Percentiles rank a stretch among this genome's conserved stretches.
These are phyloP conservation scores for Ceratobasidium theobromae DNA, from an alignment of 1,284 basidiomycete genomes.

Conservation along the genomic window DNA sequence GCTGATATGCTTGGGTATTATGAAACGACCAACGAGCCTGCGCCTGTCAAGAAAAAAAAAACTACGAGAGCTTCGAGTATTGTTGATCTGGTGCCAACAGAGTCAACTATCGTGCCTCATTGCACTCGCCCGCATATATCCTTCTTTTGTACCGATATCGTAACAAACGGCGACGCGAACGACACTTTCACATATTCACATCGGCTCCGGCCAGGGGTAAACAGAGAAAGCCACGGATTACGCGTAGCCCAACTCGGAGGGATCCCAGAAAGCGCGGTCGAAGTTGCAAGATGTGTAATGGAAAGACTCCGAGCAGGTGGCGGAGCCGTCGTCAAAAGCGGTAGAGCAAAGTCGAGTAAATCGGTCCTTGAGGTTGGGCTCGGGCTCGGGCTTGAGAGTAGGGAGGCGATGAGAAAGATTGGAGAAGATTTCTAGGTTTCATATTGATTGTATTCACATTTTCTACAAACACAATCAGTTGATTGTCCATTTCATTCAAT, in stretches of 20 bases:
- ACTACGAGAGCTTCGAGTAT: constrained; percentile 74
- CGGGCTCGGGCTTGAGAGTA: background rate
- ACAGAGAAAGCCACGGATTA: constrained; percentile 88
- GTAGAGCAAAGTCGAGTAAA: too few relatives aligned
- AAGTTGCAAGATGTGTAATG: constrained; percentile 58
- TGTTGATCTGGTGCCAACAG: background rate
- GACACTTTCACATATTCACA: constrained; percentile 84
- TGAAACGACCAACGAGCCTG: constrained; percentile 45
- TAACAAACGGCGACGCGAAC: constrained; percentile 39
- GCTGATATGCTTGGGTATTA: constrained; percentile 76
- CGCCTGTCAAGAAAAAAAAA: constrained; percentile 50
- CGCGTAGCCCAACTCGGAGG: constrained; percentile 89
- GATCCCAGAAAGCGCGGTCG: constrained; percentile 67
- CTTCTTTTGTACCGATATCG: constrained; percentile 28
- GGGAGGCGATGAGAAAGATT: constrained; percentile 12
- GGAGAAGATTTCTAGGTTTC: constrained; percentile 14
- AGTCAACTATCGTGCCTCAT: background rate
- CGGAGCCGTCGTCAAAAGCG: too few relatives aligned
- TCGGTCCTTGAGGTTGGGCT: background rate
- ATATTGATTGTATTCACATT: background rate
- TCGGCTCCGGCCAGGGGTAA: constrained; percentile 77
- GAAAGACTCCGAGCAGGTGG: constrained; percentile 42
- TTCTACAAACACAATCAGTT: background rate
- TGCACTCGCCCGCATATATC: background rate
- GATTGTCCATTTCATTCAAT: background rate